Conservation (phyloP, 2,329 filamentous ascomycete species). For the Trichoderma oligosporum region DNA sequence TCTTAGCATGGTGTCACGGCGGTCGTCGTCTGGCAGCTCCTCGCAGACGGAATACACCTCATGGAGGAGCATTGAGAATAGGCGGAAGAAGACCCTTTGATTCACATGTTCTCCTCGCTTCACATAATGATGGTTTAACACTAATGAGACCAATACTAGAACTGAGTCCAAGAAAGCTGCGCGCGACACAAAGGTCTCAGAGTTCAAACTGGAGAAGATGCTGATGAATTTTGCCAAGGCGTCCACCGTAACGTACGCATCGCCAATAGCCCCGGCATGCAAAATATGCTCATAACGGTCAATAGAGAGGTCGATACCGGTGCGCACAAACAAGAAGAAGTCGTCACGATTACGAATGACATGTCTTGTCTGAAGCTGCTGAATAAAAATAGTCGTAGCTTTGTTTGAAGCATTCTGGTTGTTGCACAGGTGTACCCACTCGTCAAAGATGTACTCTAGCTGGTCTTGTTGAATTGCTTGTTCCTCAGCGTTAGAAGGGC, state of each 20-base stretch:
- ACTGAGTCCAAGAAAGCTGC: conserved; percentile 72
- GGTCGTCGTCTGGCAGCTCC: conserved; percentile 57
- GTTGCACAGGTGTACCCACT: conserved; percentile 83
- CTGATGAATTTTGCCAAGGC: conserved; percentile 77
- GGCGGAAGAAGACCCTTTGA: conserved; percentile 83
- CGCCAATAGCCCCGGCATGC: conserved; percentile 56
- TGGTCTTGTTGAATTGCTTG: conserved; percentile 66
- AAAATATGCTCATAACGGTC: conserved; percentile 71
- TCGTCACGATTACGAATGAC: conserved; percentile 73
- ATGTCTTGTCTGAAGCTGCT: conserved; percentile 73
- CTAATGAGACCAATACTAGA: conserved; percentile 70
- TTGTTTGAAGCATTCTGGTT: conserved; percentile 73
- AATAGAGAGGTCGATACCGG: conserved; percentile 75
- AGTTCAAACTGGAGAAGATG: conserved; percentile 69
- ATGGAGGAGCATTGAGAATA: conserved; percentile 79
- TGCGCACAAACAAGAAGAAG: conserved; percentile 72
- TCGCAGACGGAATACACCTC: conserved; percentile 61
- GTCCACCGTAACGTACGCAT: conserved; percentile 64
- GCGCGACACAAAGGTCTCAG: conserved; percentile 60
- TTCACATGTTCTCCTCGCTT: conserved; percentile 79
- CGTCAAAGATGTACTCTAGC: conserved; percentile 91
- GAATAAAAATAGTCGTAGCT: conserved; percentile 70
- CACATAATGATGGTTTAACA: conserved; percentile 81
- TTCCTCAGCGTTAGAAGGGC: conserved; percentile 54
- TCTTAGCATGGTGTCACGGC: conserved; percentile 65